Conservation (phyloP, 257 asterid genomes). For the Capsicum pubescens region DNA sequence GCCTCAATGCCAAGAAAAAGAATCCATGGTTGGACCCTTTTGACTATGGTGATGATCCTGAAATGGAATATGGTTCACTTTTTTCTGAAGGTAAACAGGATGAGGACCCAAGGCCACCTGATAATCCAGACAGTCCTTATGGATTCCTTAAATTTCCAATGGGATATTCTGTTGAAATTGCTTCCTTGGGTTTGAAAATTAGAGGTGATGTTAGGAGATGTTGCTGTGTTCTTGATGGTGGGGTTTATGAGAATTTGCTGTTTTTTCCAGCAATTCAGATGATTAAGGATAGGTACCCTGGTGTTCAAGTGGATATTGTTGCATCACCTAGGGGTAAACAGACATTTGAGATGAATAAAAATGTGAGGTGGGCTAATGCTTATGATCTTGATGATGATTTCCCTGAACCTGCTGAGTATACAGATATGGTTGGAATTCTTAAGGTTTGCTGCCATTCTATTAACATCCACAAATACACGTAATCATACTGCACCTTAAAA, state of each 20-base stretch:
- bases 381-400: conserved; percentile 69
- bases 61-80: conserved; percentile 67
- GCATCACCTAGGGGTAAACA: conserved; percentile 79
- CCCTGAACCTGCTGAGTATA: conserved; percentile 78
- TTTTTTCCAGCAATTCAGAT: conserved; percentile 84
- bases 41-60: conserved; percentile 79
- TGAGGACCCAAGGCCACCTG: conserved; percentile 84
- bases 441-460: conserved; percentile 54
- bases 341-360: conserved; percentile 74
- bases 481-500: not conserved
- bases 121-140: conserved; percentile 70
- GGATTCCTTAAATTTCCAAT: conserved; percentile 83
- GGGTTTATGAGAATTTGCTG: conserved; percentile 78
- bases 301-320: conserved; percentile 72
- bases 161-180: conserved; percentile 76
- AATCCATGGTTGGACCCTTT: conserved; percentile 87
- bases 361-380: conserved; percentile 78
- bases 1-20: conserved; percentile 58
- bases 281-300: conserved; percentile 86
- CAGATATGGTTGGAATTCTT: conserved; percentile 71
- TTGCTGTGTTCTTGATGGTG: conserved; percentile 80
- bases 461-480: not conserved
- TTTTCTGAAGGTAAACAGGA: conserved; percentile 81
- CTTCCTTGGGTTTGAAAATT: conserved; percentile 71
- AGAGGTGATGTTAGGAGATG: conserved; percentile 90